Evolutionary conservation across 495 filamentous ascomycete species (phyloP).

Genomic region (Aspergillus coremiiformis): DNA sequence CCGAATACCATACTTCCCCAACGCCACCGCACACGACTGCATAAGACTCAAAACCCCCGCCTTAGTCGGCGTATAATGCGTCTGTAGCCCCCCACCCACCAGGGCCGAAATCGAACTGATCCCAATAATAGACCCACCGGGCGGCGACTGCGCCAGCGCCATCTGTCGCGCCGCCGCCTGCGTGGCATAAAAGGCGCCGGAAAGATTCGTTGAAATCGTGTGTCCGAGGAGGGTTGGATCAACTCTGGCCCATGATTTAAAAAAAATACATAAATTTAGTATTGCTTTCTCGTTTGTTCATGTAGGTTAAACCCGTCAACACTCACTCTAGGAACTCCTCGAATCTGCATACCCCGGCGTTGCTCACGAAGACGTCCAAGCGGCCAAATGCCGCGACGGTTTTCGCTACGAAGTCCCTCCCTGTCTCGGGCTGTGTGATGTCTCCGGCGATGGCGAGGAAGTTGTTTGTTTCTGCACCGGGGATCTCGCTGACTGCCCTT

Average conservation of each 20-base stretch:
- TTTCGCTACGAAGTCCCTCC: slow-evolving; percentile 46
- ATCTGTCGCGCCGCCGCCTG: slow-evolving; percentile 81
- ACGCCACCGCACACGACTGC: slow-evolving; percentile 73
- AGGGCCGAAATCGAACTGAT: slow-evolving; percentile 78
- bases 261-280: background rate
- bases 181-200: slow-evolving; percentile 76
- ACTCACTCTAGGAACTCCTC: slow-evolving; percentile 73
- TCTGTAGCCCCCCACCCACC: slow-evolving; percentile 73
- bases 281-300: no score
- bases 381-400: slow-evolving; percentile 52
- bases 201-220: slow-evolving; percentile 71
- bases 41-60: slow-evolving; percentile 77
- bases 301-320: no score
- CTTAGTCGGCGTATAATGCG: slow-evolving; percentile 89
- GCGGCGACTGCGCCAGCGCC: slow-evolving; percentile 48
- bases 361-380: slow-evolving; percentile 77
- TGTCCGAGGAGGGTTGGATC: slow-evolving; percentile 51
- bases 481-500: slow-evolving; percentile 39
- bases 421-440: slow-evolving; percentile 58
- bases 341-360: slow-evolving; percentile 82
- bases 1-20: slow-evolving; percentile 68
- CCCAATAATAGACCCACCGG: slow-evolving; percentile 75
- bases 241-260: slow-evolving; percentile 29
- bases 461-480: slow-evolving; percentile 25
- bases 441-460: slow-evolving; percentile 59